phyloP scores from a whole-genome alignment of 805 yeast species.

The Yarrowia sp. region DNA sequence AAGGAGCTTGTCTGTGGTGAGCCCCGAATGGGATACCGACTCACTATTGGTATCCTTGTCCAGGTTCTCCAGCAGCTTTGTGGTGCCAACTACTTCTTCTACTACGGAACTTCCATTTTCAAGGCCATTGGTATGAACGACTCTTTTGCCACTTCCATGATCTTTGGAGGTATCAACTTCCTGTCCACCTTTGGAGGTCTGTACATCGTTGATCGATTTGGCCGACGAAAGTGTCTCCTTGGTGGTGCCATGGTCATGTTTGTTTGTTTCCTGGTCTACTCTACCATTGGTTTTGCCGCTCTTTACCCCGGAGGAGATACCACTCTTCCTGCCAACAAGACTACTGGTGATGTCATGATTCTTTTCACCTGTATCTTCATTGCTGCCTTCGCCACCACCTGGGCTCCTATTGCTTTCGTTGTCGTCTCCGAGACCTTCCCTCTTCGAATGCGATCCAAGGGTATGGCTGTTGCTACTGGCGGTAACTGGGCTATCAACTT shows the following conservation, averaged over 20 bases:
- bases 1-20: slow-evolving; percentile 43
- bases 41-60: background rate
- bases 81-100: slow-evolving; percentile 68
- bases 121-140: slow-evolving; percentile 45
- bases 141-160: slow-evolving; percentile 54
- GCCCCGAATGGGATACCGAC: slow-evolving; percentile 39
- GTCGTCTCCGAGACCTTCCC: slow-evolving; percentile 65
- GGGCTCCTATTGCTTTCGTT: slow-evolving; percentile 70
- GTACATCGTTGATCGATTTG: slow-evolving; percentile 50
- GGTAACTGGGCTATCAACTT: slow-evolving; percentile 49
- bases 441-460: slow-evolving; percentile 57
- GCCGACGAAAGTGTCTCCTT: slow-evolving; percentile 50
- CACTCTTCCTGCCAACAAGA: slow-evolving; percentile 35
- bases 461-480: slow-evolving; percentile 57
- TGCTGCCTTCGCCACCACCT: slow-evolving; percentile 52
- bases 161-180: slow-evolving; percentile 54
- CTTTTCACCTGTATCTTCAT: slow-evolving; percentile 54
- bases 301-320: slow-evolving; percentile 41
- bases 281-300: slow-evolving; percentile 46
- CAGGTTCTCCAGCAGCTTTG: slow-evolving; percentile 58
- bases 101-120: slow-evolving; percentile 62
- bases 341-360: slow-evolving; percentile 55
- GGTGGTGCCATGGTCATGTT: slow-evolving; percentile 51
- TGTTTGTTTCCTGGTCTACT: slow-evolving; percentile 53
- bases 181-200: slow-evolving; percentile 51